Base-by-base conservation (phyloP, 2,329 filamentous ascomycete species). In the Meredithiella fracta region DNA sequence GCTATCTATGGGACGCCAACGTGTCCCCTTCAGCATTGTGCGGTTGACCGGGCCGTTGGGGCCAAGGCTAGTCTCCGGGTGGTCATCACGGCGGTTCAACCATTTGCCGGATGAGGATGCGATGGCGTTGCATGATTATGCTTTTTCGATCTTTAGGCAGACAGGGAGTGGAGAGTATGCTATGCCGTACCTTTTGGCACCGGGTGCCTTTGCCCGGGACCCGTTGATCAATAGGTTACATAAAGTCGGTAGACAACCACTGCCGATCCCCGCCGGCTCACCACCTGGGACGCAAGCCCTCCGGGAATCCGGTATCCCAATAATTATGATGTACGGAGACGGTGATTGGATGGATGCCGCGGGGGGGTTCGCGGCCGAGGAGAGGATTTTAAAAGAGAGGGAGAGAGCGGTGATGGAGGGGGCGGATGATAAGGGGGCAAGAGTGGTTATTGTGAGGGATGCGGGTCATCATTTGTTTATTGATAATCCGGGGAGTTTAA, bases 341-440 rank as follows among this genome's bases (percentile, higher is more conserved):
- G 83, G 92, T 64, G 92, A 98, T 72, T 98, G 92, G 92, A 98
- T 98, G 92, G 92, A 98, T 62, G 82, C 92, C 7, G 80, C 81
- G 0, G 92, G 90, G 26, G 92, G 92, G 0, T 79, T 82, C 50
- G 88, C 85, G 0, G 82, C 90, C 0, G 79, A 85, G 64, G 79
- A 90, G 68, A 89, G 85, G 67, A 76, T 97, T 11, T 82, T 86
- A 59, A 74, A 82, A 58, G 80, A 83, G 60, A 78, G 77, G 60
- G 69, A 70, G 25, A 77, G 78, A 52, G 73, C 77, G 0, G 69
- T 95, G 2, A 68, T 74, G 11, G 68, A 75, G 22, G 85, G 77
- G 22, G 83, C 77, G 0, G 72, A 75, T 1, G 83, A 70, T 2
- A 91, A 96, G 3, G 80, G 80, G 44, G 85, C 85, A 7, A 92